Conservation (phyloP, 306 rosid genomes). For the Malus domestica region ASM211411v1 NC_041796.1:1534001-1534500, state of each 20-base stretch:
- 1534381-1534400: slow-evolving; percentile 19
- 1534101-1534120: slow-evolving; percentile 25
- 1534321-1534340: slow-evolving; percentile 38
- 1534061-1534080: slow-evolving; percentile 29
- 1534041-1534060: slow-evolving; percentile 27
- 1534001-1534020: slow-evolving; percentile 35
- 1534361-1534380: slow-evolving; percentile 20
- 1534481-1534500: slow-evolving; percentile 22
- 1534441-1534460: slow-evolving; percentile 29
- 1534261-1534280: slow-evolving; percentile 60
- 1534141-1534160: slow-evolving; percentile 25
- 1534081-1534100: slow-evolving; percentile 30
- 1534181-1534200: slow-evolving; percentile 48
- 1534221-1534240: slow-evolving; percentile 68
- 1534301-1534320: slow-evolving; percentile 69
- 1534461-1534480: slow-evolving; percentile 19
- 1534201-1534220: slow-evolving; percentile 81
- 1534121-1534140: slow-evolving; percentile 27
- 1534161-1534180: slow-evolving; percentile 33
- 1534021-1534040: slow-evolving; percentile 31
- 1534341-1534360: slow-evolving; percentile 35
- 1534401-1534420: slow-evolving; percentile 22
- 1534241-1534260: slow-evolving; percentile 57
- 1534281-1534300: slow-evolving; percentile 70
- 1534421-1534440: slow-evolving; percentile 22